These are phyloP conservation scores for Xylaria venustula DNA, from an alignment of 495 filamentous ascomycete species.

Conservation along the genomic window DNA sequence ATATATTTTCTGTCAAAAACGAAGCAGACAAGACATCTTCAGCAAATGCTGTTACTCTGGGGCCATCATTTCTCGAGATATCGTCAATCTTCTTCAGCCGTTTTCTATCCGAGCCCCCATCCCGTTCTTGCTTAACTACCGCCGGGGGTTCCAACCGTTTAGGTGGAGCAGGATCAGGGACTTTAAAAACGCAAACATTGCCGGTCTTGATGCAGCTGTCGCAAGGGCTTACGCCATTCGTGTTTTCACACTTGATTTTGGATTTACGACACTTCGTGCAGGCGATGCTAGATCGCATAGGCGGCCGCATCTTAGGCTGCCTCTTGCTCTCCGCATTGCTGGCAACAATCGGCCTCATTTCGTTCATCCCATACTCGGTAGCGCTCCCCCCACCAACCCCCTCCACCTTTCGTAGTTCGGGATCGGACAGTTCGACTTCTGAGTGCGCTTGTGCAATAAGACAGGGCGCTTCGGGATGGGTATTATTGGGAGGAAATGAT, in stretches of 20 bases:
- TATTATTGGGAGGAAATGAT: slow-evolving; percentile 31
- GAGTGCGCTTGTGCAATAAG: slow-evolving; percentile 13
- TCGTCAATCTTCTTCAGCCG: slow-evolving; percentile 56
- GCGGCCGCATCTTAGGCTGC: slow-evolving; percentile 46
- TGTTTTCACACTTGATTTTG: slow-evolving; percentile 83
- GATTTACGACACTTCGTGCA: slow-evolving; percentile 75
- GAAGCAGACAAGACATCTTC: slow-evolving; percentile 51
- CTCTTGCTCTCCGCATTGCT: slow-evolving; percentile 42
- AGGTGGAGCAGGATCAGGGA: slow-evolving; percentile 52
- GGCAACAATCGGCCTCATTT: slow-evolving; percentile 24
- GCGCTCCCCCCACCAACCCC: slow-evolving; percentile 15
- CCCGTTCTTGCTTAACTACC: slow-evolving; percentile 54
- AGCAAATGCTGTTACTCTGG: slow-evolving; percentile 30
- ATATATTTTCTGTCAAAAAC: slow-evolving; percentile 65
- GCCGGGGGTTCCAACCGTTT: slow-evolving; percentile 56
- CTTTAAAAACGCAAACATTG: slow-evolving; percentile 75
- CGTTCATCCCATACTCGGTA: slow-evolving; percentile 23
- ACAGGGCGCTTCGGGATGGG: slow-evolving; percentile 14
- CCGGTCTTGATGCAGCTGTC: slow-evolving; percentile 74
- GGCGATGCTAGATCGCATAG: slow-evolving; percentile 79
- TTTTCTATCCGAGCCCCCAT: slow-evolving; percentile 61
- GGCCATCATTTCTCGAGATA: slow-evolving; percentile 38
- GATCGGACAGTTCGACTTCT: slow-evolving; percentile 12
- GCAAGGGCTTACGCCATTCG: slow-evolving; percentile 61
- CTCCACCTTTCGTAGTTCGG: slow-evolving; percentile 17